Conservation (phyloP, 495 filamentous ascomycete species). For the Chaetomium tenue region DNA sequence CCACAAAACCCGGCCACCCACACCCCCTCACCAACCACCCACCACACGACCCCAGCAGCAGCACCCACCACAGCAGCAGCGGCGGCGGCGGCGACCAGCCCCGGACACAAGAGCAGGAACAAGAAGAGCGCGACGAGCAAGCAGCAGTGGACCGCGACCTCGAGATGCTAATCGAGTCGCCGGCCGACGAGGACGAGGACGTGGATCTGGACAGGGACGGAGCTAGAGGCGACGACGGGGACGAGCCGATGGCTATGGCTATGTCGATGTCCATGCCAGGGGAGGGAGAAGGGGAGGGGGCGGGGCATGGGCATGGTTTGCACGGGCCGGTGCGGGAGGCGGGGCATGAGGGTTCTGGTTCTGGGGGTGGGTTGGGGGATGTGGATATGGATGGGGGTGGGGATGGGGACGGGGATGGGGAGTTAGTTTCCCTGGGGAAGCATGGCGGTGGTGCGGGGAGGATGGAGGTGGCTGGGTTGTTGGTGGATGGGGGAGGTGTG, state of each 20-base stretch:
- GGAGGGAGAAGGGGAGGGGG: no score
- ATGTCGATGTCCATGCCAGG: neutral
- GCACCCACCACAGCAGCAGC: no score
- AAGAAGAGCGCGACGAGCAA: slow-evolving; percentile 33
- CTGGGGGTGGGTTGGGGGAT: no score
- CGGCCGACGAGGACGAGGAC: slow-evolving; percentile 23
- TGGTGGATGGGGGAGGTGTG: neutral
- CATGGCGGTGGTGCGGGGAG: neutral
- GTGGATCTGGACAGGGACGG: slow-evolving; percentile 11
- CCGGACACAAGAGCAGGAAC: no score
- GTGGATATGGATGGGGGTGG: slow-evolving; percentile 20
- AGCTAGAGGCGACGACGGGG: slow-evolving; percentile 25
- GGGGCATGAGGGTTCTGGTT: no score
- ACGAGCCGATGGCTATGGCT: slow-evolving; percentile 23
- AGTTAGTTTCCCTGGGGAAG: neutral
- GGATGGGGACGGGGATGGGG: neutral
- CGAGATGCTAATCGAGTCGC: slow-evolving; percentile 53
- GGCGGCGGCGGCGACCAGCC: slow-evolving; percentile 10
- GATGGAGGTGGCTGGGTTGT: slow-evolving; percentile 1
- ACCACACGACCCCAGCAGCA: neutral
- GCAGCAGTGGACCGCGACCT: slow-evolving; percentile 50
- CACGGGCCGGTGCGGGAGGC: no score
- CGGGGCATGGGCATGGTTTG: neutral
- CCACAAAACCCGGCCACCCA: slow-evolving; percentile 22
- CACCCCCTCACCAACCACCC: slow-evolving; percentile 18